Evolutionary conservation across 805 yeast genomes (phyloP), one percentile per base, ranked within the genome.

Genomic region (Wickerhamiella brachini): DNA sequence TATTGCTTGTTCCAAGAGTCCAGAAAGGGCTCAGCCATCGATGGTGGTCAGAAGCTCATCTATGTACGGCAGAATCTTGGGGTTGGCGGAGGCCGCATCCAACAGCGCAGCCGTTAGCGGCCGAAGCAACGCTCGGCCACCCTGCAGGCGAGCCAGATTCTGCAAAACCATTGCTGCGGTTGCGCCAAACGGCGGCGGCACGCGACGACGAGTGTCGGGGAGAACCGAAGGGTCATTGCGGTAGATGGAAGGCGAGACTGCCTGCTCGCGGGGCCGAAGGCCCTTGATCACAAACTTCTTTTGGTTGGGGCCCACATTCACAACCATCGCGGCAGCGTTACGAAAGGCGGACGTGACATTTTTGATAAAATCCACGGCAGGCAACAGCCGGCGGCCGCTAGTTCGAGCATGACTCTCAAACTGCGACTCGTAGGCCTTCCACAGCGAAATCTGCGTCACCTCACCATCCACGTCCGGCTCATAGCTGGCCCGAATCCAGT

Each of bases 311-410:
- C 79, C 75, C 43, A 78, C 72, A 50, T 78, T 77, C 22, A 90
- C 78, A 15, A 93, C 97, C 90, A 88, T 89, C 0, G 98, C 97
- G 49, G 85, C 82, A 2, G 95, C 87, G 59, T 80, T 78, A 17
- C 84, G 81, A 64, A 93, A 93, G 0, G 95, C 95, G 54, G 79
- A 78, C 34, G 89, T 83, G 20, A 90, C 97, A 62, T 93, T 90
- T 60, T 90, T 87, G 65, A 93, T 93, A 65, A 93, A 93, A 57
- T 93, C 97, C 12, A 93, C 97, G 0, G 98, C 98, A 0, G 96
- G 95, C 31, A 90, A 72, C 48, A 90, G 69, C 57, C 79, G 77
- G 51, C 75, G 72, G 13, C 66, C 65, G 39, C 77, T 72, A 29
- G 68, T 72, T 44, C 70, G 67, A 37, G 71, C 71, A 50, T 76